Evolutionary conservation across 225 moss, liverwort and hornwort species (phyloP), one percentile per base, ranked within the genome.

Genomic region (Pseudisothecium myosuroides): DNA sequence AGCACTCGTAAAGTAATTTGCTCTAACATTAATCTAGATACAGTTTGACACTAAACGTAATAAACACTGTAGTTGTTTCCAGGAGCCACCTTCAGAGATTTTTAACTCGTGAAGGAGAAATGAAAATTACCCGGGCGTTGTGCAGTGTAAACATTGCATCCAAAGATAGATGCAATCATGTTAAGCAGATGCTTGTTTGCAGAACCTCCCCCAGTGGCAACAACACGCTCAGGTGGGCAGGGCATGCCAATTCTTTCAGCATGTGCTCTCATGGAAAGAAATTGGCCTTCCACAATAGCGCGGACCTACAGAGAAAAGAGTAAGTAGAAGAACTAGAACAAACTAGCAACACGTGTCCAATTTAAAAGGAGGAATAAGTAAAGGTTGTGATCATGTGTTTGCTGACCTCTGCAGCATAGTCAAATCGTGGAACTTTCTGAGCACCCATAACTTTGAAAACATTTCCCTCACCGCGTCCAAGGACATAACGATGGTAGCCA

Each of bases 131-230:
- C 98, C 84, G 99, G 94, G 83, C 94, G 93, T 83, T 96, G 89
- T 45, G 96, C 99, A 73, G 93, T 95, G 86, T 95, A 99, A 76
- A 97, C 94, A 45, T 95, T 87, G 83, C 96, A 95, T 62, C 97
- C 97, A 88, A 96, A 97, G 49, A 97, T 93, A 39, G 95, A 95
- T 20, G 94, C 96, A 81, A 97, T 88, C 76, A 99, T 85, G 74
- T 88, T 76, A 39, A 99, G 94, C 58, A 99, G 90, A 71, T 94
- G 92, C 47, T 85, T 89, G 87, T 99, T 99, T 34, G 95, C 93
- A 61, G 99, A 99, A 49, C 95, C 99, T 85, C 99, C 99, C 14
- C 99, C 99, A 13, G 99, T 99, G 37, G 96, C 99, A 85, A 99
- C 95, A 7, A 97, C 94, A 37, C 99, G 97, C 83, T 95, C 92